Percentiles rank a stretch among this genome's conserved stretches.
Conservation (phyloP, 2,329 filamentous ascomycete genomes). For the Monosporascus sp. region DNA sequence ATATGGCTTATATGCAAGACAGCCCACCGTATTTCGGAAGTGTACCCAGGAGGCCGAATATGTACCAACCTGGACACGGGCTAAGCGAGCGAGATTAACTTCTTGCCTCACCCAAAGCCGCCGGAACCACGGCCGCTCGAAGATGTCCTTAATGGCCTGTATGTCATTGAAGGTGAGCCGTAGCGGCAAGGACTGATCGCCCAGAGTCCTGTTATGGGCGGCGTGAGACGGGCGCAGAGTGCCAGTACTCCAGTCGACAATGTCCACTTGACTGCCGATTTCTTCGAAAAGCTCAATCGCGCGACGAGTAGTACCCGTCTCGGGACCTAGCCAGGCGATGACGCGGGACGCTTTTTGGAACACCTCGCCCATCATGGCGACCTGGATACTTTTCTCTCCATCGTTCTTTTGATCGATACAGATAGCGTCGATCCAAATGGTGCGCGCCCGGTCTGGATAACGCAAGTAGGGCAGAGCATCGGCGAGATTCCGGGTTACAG, state of each 20-base stretch:
- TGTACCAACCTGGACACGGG: not conserved
- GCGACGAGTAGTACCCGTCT: not conserved
- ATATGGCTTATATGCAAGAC: not conserved
- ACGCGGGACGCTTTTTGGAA: not conserved
- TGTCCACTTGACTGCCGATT: not conserved
- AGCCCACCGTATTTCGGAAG: not conserved
- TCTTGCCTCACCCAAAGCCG: not conserved
- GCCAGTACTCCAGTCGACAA: not conserved
- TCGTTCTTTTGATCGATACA: not conserved
- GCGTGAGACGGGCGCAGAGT: not conserved
- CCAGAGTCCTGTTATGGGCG: not conserved
- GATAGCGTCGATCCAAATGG: not conserved
- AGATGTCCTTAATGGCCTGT: not conserved
- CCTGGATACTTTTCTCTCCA: not conserved
- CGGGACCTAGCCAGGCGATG: not conserved
- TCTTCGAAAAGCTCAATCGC: not conserved
- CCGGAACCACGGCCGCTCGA: not conserved
- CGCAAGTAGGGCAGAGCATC: not conserved
- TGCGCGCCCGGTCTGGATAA: not conserved
- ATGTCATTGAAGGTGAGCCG: not conserved
- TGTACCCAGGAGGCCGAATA: not conserved
- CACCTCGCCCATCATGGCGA: not conserved
- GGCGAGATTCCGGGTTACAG: not conserved
- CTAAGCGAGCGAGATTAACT: not conserved
- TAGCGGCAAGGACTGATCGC: not conserved